A percentile compares a stretch with the other conserved stretches of the same genome.
phyloP scores from a whole-genome alignment of 2,329 filamentous ascomycete species.

The Calonectria henricotiae region DNA sequence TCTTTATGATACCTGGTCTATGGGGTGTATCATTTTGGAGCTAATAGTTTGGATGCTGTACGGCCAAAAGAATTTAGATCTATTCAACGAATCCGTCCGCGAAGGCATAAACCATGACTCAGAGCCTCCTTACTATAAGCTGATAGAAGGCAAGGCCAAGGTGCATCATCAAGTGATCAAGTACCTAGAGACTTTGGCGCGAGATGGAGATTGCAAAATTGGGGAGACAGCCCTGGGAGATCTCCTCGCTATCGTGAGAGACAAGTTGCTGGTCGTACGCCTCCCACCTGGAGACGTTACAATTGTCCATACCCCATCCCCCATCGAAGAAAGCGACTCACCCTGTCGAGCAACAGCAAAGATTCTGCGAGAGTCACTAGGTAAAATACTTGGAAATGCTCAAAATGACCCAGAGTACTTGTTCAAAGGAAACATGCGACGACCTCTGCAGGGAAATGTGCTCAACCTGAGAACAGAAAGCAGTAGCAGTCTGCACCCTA shows the following conservation, averaged over 20 bases:
- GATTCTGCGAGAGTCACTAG: not conserved
- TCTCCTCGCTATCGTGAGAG: constrained; percentile 9
- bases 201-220: constrained; percentile 5
- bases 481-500: not conserved
- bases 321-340: not conserved
- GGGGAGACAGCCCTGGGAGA: constrained; percentile 13
- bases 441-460: not conserved
- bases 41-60: constrained; percentile 50
- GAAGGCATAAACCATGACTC: not conserved
- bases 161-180: not conserved
- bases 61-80: constrained; percentile 24
- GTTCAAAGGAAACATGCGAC: not conserved
- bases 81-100: constrained; percentile 13
- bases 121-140: not conserved
- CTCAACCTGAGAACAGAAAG: not conserved
- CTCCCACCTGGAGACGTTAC: not conserved
- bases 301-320: not conserved
- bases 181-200: constrained; percentile 12
- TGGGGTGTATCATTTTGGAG: constrained; percentile 52
- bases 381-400: not conserved
- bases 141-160: not conserved
- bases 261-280: constrained; percentile 20
- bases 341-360: not conserved
- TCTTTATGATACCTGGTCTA: constrained; percentile 51
- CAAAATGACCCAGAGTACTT: not conserved